Base-by-base conservation (phyloP, 2,329 filamentous ascomycete species). In the Trichoderma afroharzianum region DNA sequence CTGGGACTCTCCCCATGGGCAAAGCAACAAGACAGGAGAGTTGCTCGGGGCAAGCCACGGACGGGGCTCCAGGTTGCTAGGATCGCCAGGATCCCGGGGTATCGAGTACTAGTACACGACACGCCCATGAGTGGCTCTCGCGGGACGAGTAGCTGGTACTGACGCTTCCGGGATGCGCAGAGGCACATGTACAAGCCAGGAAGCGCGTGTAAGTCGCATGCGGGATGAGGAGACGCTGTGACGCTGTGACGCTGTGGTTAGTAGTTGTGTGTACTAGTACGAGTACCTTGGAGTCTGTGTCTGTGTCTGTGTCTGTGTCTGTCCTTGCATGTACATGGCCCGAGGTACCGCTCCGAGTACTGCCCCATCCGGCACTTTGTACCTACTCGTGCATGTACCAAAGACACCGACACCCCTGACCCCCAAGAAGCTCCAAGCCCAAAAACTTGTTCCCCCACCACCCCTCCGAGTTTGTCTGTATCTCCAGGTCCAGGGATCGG, bases 31-130 rank as follows among this genome's bases (percentile, higher is more conserved):
- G 36, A 15, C 62, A 26, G 62, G 24, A 64, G 36, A 43, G 62
- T 24, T 63, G 61, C 33, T 67, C 63, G 55, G 63, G 24, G 47
- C 47, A 57, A 55, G 63, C 63, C 62, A 64, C 33, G 43, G 33
- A 36, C 33, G 33, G 63, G 47, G 57, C 64, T 68, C 53, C 53
- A 68, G n/a, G n/a, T n/a, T n/a, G n/a, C n/a, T n/a, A n/a, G 50
- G 64, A 59, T 68, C 47, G 24, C 53, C 53, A 68, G 50, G 64
- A 59, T 68, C 47, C 47, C 33, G 61, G 33, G 50, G 66, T 68
- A 68, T 61, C 53, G 55, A 68, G 55, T 43, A 61, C 53, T 36
- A 68, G 55, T 43, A 61, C 66, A 47, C 47, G 24, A n/a, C 26
- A 55, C 14, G 53, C 26, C 36, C 63, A 66, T 36, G 7, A 8